Evolutionary conservation across 1,284 basidiomycete species (phyloP).

Genomic region (Malassezia japonica): DNA sequence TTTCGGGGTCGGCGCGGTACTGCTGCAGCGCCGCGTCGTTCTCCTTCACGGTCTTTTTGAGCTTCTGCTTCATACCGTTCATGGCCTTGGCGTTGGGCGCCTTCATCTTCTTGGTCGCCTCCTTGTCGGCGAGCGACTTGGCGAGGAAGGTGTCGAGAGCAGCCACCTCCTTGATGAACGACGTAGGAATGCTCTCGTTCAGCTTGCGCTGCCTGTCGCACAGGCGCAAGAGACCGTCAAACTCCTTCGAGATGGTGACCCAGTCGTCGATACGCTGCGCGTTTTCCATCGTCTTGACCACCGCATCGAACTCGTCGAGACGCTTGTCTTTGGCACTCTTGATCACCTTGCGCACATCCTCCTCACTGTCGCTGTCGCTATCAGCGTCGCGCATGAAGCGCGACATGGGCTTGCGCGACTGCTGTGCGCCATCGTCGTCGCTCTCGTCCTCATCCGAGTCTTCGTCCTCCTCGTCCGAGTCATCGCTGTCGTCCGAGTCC

Average conservation of each 20-base stretch:
- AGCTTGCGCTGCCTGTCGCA: conserved; percentile 75
- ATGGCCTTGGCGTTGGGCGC: conserved; percentile 85
- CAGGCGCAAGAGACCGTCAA: conserved; percentile 86
- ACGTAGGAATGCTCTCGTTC: conserved; percentile 74
- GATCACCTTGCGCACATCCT: conserved; percentile 62
- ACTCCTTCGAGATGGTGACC: conserved; percentile 84
- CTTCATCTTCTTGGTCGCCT: conserved; percentile 93
- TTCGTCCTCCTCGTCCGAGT: conserved; percentile 30
- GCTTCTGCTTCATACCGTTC: conserved; percentile 92
- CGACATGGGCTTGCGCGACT: conserved; percentile 35
- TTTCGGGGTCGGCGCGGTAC: conserved; percentile 82
- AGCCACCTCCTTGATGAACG: conserved; percentile 70
- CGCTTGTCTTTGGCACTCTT: conserved; percentile 80
- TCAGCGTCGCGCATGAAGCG: conserved; percentile 45
- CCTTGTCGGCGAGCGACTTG: conserved; percentile 61
- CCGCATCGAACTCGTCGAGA: conserved; percentile 74
- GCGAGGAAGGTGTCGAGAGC: conserved; percentile 70
- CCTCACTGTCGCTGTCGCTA: conserved; percentile 58
- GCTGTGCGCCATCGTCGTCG: conserved; percentile 13
- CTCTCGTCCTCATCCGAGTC: conserved; percentile 21
- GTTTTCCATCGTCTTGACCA: conserved; percentile 84
- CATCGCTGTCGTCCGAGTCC: conserved; percentile 21
- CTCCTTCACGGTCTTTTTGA: conserved; percentile 83
- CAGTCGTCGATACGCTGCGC: conserved; percentile 87
- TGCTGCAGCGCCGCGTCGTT: conserved; percentile 70